These are phyloP conservation scores for Radiomyces spectabilis DNA, from an alignment of 192 early-diverging fungal genomes.

Conservation along the genomic window DNA sequence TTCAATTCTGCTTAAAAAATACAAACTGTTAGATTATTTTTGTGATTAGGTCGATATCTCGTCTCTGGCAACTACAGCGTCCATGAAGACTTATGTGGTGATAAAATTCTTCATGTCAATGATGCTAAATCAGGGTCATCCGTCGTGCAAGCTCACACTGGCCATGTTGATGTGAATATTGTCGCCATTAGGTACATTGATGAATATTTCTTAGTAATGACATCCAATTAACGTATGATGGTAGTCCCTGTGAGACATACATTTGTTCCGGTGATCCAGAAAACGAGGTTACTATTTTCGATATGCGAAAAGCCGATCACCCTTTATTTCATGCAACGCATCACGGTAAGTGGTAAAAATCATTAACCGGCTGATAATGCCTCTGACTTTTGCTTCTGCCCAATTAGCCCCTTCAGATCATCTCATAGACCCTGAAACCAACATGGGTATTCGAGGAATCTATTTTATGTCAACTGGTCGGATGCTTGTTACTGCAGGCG, in stretches of 20 bases:
- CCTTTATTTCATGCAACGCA: conserved; percentile 5
- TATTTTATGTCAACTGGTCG: conserved; percentile 11
- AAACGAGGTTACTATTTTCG: conserved; percentile 11
- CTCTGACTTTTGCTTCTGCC: neutral
- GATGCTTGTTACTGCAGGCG: conserved; percentile 10
- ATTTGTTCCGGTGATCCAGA: conserved; percentile 8
- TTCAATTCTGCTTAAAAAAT: neutral
- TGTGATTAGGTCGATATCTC: conserved; percentile 2
- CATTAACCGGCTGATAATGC: neutral
- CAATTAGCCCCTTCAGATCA: neutral
- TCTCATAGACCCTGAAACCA: conserved; percentile 2
- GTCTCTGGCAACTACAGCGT: conserved; percentile 11
- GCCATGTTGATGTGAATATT: conserved; percentile 13
- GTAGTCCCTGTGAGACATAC: conserved; percentile 16
- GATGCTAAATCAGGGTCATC: neutral
- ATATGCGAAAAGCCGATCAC: neutral
- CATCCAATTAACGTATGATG: too few relatives aligned
- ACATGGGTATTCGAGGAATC: conserved; percentile 10
- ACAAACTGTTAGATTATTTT: neutral
- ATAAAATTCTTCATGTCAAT: conserved; percentile 8
- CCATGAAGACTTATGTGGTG: neutral
- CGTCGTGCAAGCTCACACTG: neutral
- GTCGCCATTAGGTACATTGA: conserved; percentile 8
- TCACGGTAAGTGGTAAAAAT: conserved; percentile 7
- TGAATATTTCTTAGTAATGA: neutral